phyloP scores from a whole-genome alignment of 2,329 filamentous ascomycete species.

The Aureobasidium namibiae region DNA sequence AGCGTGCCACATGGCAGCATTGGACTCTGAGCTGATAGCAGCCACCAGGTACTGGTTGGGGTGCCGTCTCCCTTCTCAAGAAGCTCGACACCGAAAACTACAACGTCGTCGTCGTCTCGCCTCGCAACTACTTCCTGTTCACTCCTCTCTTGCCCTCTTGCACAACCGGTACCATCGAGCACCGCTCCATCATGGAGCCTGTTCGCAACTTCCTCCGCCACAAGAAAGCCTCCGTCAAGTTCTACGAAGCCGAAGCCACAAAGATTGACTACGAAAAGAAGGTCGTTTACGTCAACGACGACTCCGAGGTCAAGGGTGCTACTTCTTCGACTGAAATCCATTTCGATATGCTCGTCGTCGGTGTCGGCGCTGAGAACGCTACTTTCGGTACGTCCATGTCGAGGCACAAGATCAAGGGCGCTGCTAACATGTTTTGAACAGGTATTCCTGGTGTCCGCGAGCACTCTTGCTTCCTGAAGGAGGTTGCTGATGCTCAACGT shows the following conservation, averaged over 20 bases:
- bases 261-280: constrained; percentile 91
- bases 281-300: constrained; percentile 81
- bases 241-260: constrained; percentile 95
- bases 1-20: neutral
- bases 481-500: constrained; percentile 89
- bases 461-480: constrained; percentile 96
- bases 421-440: constrained; percentile 21
- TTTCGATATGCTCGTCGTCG: constrained; percentile 97
- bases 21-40: constrained; percentile 18
- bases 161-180: constrained; percentile 94
- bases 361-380: constrained; percentile 95
- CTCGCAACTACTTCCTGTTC: constrained; percentile 99
- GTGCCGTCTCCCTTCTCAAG: constrained; percentile 90
- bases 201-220: constrained; percentile 91
- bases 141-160: constrained; percentile 94
- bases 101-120: constrained; percentile 96
- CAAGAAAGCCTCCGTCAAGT: constrained; percentile 89
- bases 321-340: constrained; percentile 77
- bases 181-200: constrained; percentile 99
- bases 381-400: constrained; percentile 63
- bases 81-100: constrained; percentile 99
- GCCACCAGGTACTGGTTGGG: constrained; percentile 81
- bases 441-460: constrained; percentile 88
- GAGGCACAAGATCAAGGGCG: neutral
- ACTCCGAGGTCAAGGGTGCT: constrained; percentile 84